A percentile compares a stretch with the other conserved stretches of the same genome.
Evolutionary conservation across 2,329 filamentous ascomycete genomes (phyloP).

Genomic region (Hymenoscyphus salicellus): DNA sequence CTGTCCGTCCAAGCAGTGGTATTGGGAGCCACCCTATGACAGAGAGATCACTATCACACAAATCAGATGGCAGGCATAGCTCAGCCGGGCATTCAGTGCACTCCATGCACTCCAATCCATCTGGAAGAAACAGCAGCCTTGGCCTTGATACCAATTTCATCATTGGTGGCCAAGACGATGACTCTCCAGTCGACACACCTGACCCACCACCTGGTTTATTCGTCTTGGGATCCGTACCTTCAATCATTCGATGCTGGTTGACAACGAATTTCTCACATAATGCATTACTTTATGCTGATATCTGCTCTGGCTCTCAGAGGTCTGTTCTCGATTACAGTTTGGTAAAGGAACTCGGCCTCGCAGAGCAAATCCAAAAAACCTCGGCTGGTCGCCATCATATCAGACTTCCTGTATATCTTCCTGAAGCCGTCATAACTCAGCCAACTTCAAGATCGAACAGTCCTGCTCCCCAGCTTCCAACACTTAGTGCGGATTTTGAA

Average conservation of each 20-base stretch:
- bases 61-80: conserved; percentile 91
- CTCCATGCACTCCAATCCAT: conserved; percentile 56
- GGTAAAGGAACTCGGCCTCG: conserved; percentile 69
- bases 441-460: conserved; percentile 70
- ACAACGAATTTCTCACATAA: conserved; percentile 86
- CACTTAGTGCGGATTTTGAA: conserved; percentile 75
- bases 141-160: conserved; percentile 73
- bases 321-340: conserved; percentile 78
- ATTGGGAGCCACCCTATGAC: conserved; percentile 77
- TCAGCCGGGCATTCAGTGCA: conserved; percentile 82
- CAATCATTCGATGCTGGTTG: conserved; percentile 94
- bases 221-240: conserved; percentile 82
- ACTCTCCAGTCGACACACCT: conserved; percentile 68
- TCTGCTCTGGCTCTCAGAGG: conserved; percentile 87
- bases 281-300: conserved; percentile 82
- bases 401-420: conserved; percentile 79
- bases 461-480: conserved; percentile 75
- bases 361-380: conserved; percentile 62
- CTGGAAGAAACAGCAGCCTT: conserved; percentile 82
- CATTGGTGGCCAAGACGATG: conserved; percentile 59
- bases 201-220: conserved; percentile 80
- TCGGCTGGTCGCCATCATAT: conserved; percentile 66
- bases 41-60: conserved; percentile 88
- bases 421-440: conserved; percentile 81
- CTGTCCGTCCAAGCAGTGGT: conserved; percentile 73